Evolutionary conservation across 768 basidiomycete genomes (phyloP), one percentile per base, ranked within the genome.

Genomic region (Amanita polypyramis): DNA sequence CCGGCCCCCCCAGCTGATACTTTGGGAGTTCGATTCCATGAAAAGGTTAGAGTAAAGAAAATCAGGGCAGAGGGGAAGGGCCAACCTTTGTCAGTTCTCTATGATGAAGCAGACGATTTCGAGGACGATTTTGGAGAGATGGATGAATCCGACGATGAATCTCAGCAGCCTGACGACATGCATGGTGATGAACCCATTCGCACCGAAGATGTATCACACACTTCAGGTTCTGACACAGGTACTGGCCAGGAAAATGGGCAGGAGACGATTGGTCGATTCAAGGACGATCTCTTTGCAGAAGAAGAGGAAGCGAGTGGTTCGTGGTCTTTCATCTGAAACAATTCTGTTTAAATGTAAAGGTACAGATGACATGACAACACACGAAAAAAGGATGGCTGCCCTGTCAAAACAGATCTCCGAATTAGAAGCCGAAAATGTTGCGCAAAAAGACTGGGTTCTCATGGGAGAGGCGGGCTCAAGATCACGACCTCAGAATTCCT

Each of bases 381-480:
- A 94, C 58, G 83, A 95, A 65, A 82, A 76, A 55, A 80, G 88
- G n/a, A 74, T 85, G 66, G 70, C 77, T 4, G 75, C 76, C 1
- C 68, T 98, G 14, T 75, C 73, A 23, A 74, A 84, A 51, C 83
- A 98, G 63, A 97, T 99, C 43, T 64, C 79, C 6, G 65, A 77
- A 15, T 70, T 98, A 30, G 96, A 98, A 61, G 69, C 78, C 1
- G 84, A 92, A 62, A 98, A 95, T 62, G 77, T 95, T 44, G 82
- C 79, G 1, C 73, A 79, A 43, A 97, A 97, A 65, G 82, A 90
- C 51, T 99, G 96, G 96, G 82, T 82, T 5, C 73, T 96, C 23
- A 77, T 88, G 71, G 94, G 96, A 41, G 95, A 98, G 65, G 89
- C 91, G 27, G 78, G 77, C 17, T 78, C 91, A 5, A 77, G 82